phyloP scores from a whole-genome alignment of 139 green algal genomes.

The Chlamydomonas schloesseri region DNA sequence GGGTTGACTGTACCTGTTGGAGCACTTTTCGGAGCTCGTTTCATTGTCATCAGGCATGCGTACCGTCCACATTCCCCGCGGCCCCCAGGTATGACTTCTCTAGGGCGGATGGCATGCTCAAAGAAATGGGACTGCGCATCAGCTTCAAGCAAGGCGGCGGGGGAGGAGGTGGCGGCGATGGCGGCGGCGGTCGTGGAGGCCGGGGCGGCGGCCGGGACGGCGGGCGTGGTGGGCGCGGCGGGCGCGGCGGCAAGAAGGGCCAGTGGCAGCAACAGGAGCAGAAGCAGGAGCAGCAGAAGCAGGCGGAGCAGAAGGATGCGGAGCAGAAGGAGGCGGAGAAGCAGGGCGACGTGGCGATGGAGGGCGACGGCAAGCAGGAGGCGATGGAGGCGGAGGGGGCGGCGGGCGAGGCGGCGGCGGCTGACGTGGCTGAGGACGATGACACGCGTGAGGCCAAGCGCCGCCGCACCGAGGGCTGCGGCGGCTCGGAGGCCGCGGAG shows the following conservation, averaged over 20 bases:
- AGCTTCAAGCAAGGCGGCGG: constrained; percentile 26
- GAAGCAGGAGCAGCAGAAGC: background rate
- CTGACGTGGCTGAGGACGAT: background rate
- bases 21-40: too few species aligned
- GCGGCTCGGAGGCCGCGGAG: constrained; percentile 12
- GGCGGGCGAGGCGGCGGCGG: background rate
- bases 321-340: too few species aligned
- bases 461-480: background rate
- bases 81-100: constrained; percentile 81
- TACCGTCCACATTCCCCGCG: too few species aligned
- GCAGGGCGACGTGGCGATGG: background rate
- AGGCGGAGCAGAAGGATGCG: background rate
- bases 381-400: background rate
- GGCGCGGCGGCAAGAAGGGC: background rate
- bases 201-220: background rate
- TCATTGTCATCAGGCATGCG: too few species aligned
- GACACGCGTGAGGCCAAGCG: constrained; percentile 12
- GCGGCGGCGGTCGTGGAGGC: constrained; percentile 14
- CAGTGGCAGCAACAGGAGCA: background rate
- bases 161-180: background rate
- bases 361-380: background rate
- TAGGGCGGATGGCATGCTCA: constrained; percentile 71
- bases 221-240: background rate
- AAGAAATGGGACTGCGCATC: constrained; percentile 61
- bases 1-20: too few species aligned